Percentiles rank a stretch among this genome's conserved stretches.
These are phyloP conservation scores for Colletotrichum destructivum DNA, from an alignment of 2,329 filamentous ascomycete species.

Conservation along the genomic window DNA sequence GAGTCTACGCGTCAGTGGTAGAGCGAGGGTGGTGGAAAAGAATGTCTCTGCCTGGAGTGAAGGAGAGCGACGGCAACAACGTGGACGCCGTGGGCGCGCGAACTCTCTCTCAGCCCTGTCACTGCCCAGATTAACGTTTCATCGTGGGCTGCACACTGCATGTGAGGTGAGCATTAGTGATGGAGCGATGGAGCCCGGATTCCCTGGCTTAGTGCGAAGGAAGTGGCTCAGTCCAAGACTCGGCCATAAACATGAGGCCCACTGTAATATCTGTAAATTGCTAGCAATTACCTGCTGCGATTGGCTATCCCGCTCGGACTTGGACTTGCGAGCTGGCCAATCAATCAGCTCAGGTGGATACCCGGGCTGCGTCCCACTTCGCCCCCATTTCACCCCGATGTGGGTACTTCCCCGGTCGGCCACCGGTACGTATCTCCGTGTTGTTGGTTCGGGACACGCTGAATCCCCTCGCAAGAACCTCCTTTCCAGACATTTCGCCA, in stretches of 20 bases:
- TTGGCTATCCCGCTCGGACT: neutral
- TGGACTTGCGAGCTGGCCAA: neutral
- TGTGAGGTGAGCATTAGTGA: neutral
- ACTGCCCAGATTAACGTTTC: neutral
- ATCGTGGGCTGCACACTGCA: slow-evolving; percentile 14
- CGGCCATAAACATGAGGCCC: neutral
- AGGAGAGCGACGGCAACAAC: neutral
- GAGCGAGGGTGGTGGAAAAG: slow-evolving; percentile 10
- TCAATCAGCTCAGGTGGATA: neutral
- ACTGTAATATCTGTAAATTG: neutral
- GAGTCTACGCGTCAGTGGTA: slow-evolving; percentile 1
- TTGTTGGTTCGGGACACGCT: neutral
- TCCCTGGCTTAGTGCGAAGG: neutral
- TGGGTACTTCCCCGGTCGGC: too few species aligned
- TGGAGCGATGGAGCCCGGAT: neutral
- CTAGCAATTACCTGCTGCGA: neutral
- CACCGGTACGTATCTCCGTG: neutral
- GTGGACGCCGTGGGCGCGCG: neutral
- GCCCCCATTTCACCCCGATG: neutral
- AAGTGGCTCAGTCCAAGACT: slow-evolving; percentile 6
- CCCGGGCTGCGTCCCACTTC: neutral
- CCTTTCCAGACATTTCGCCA: neutral
- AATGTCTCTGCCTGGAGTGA: slow-evolving; percentile 36
- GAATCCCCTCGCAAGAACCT: neutral
- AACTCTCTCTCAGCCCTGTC: slow-evolving; percentile 11